Evolutionary conservation across 2,329 filamentous ascomycete genomes (phyloP).

Genomic region (Zasmidium angulare): DNA sequence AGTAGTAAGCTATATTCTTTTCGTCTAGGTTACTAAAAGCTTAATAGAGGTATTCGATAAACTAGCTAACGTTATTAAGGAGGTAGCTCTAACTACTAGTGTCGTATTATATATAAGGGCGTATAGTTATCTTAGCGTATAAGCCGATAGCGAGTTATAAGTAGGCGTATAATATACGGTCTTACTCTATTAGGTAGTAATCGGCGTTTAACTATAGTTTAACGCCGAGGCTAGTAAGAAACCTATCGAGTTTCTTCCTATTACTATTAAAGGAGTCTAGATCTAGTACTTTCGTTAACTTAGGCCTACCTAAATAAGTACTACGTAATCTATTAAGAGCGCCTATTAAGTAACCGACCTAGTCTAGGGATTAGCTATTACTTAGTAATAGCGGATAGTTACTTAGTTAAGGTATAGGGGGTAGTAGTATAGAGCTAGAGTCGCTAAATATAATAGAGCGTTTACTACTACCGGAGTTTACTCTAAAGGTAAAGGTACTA

Average conservation of each 20-base stretch:
- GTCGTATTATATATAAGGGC: background rate
- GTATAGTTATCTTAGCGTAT: background rate
- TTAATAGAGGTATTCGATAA: background rate
- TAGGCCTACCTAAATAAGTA: background rate
- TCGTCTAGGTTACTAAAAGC: background rate
- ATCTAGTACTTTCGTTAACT: background rate
- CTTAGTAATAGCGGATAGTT: too few species aligned
- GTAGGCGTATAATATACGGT: background rate
- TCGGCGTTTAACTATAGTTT: background rate
- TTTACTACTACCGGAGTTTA: background rate
- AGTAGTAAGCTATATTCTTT: background rate
- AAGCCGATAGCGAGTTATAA: background rate
- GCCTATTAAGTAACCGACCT: background rate
- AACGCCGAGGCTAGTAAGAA: background rate
- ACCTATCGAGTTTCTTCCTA: background rate
- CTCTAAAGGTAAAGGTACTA: background rate
- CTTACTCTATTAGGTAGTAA: background rate
- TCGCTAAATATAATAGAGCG: background rate
- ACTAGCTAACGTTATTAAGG: too few species aligned
- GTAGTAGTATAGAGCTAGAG: background rate
- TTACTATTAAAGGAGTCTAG: background rate
- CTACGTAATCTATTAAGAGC: background rate
- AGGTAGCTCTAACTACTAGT: background rate
- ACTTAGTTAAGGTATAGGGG: background rate
- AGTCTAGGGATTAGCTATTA: too few species aligned